phyloP scores from a whole-genome alignment of 2,329 filamentous ascomycete species.

The Coniochaeta sp. region DNA sequence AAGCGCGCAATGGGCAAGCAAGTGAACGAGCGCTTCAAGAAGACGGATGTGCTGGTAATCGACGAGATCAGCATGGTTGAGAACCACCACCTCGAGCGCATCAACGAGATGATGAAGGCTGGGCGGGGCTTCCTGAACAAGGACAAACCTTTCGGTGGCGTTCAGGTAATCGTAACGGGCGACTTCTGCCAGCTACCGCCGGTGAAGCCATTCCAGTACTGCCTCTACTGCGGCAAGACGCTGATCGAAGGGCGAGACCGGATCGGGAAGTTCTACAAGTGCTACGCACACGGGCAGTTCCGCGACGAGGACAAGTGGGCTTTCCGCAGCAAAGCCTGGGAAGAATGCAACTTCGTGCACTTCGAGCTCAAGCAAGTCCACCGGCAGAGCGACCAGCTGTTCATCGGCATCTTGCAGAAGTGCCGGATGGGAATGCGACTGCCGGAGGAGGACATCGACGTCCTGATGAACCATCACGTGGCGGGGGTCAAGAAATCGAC shows the following conservation, averaged over 20 bases:
- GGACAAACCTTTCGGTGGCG: conserved; percentile 32
- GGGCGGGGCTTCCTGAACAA: conserved; percentile 11
- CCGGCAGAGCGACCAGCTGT: conserved; percentile 46
- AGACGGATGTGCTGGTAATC: conserved; percentile 51
- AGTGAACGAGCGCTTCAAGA: conserved; percentile 26
- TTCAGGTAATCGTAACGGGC: conserved; percentile 49
- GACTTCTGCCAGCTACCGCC: conserved; percentile 57
- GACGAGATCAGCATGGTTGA: conserved; percentile 64
- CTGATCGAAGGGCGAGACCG: conserved; percentile 14
- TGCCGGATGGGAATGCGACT: conserved; percentile 39
- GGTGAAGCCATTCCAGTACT: conserved; percentile 47
- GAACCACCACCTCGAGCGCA: conserved; percentile 42
- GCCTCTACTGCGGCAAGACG: conserved; percentile 38
- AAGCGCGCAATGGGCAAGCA: conserved; percentile 22
- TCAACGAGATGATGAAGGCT: conserved; percentile 39
- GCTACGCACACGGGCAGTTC: conserved; percentile 24
- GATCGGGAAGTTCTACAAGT: conserved; percentile 23
- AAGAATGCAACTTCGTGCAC: conserved; percentile 43
- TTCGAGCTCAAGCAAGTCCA: conserved; percentile 48
- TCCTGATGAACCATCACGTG: conserved; percentile 38
- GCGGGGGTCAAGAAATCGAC: conserved; percentile 29
- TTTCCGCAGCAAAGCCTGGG: conserved; percentile 49
- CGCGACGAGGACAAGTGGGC: conserved; percentile 51
- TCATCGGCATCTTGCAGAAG: conserved; percentile 49
- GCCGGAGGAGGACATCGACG: conserved; percentile 24